Evolutionary conservation across 176 grass and related monocot species (phyloP).

Genomic region (Hsuehochloa calcarea): DNA sequence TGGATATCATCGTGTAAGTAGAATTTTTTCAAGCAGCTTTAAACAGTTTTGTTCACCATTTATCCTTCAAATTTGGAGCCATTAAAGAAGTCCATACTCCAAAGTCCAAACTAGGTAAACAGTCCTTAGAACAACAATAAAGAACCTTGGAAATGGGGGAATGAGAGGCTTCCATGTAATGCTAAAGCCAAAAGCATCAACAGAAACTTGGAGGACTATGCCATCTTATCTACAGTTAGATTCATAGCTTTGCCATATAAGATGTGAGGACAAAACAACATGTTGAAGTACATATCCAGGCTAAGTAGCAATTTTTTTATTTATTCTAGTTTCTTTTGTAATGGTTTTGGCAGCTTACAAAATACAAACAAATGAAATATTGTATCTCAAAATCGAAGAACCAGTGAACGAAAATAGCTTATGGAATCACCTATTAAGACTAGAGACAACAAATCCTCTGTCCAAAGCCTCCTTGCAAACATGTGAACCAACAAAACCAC

Average conservation of each 20-base stretch:
- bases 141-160: background rate
- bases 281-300: constrained; percentile 3
- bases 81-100: background rate
- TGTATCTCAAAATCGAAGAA: background rate
- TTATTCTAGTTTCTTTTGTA: background rate
- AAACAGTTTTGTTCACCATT: background rate
- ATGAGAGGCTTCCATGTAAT: background rate
- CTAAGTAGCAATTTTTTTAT: background rate
- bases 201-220: background rate
- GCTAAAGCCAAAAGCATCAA: background rate
- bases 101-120: background rate
- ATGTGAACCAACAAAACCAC: constrained; percentile 91
- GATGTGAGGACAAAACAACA: background rate
- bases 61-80: too few species aligned
- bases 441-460: constrained; percentile 70
- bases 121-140: background rate
- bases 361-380: background rate
- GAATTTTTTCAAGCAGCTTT: background rate
- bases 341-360: constrained; percentile 9
- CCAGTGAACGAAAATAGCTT: background rate
- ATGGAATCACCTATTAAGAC: constrained; percentile 73
- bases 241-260: background rate
- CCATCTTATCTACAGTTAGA: background rate
- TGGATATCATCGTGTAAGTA: background rate
- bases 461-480: constrained; percentile 90